Conservation (phyloP, 1,139 yeast species). For the Lodderomyces parapsilosis region DNA sequence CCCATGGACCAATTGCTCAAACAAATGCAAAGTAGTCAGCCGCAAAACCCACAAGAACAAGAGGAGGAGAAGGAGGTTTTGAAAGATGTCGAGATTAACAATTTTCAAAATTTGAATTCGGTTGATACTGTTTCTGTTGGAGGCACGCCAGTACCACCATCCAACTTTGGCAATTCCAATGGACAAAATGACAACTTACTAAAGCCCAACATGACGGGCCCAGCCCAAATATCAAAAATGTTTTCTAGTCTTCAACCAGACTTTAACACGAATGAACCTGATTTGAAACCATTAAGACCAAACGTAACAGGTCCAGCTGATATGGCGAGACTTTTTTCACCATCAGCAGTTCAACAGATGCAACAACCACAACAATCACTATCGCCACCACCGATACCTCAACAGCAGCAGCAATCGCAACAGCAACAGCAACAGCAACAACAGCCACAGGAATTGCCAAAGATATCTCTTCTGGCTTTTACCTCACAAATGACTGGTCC, state of each 20-base stretch:
- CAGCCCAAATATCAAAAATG: conserved; percentile 41
- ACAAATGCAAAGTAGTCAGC: conserved; percentile 30
- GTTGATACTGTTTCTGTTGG: conserved; percentile 65
- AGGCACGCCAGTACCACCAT: conserved; percentile 46
- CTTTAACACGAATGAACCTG: conserved; percentile 16
- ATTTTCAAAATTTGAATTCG: conserved; percentile 58
- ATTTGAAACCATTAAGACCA: conserved; percentile 31
- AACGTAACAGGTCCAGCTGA: conserved; percentile 40
- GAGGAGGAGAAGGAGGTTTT: conserved; percentile 61
- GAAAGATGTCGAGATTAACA: conserved; percentile 65
- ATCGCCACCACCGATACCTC: conserved; percentile 10
- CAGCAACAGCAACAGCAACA: conserved; percentile 6
- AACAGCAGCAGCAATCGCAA: conserved; percentile 6
- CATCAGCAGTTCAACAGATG: conserved; percentile 13
- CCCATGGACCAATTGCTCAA: conserved; percentile 73
- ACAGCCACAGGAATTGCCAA: conserved; percentile 19
- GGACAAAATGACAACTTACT: conserved; percentile 16
- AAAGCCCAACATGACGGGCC: conserved; percentile 55
- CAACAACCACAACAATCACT: conserved; percentile 7
- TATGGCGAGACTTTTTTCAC: conserved; percentile 34
- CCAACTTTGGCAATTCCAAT: conserved; percentile 2
- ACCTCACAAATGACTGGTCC: conserved; percentile 48
- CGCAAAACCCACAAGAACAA: conserved; percentile 17
- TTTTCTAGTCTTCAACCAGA: conserved; percentile 17
- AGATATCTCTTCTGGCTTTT: conserved; percentile 39